phyloP scores from a whole-genome alignment of 1,139 yeast species.

The Debaryomyces robertsiae region DNA sequence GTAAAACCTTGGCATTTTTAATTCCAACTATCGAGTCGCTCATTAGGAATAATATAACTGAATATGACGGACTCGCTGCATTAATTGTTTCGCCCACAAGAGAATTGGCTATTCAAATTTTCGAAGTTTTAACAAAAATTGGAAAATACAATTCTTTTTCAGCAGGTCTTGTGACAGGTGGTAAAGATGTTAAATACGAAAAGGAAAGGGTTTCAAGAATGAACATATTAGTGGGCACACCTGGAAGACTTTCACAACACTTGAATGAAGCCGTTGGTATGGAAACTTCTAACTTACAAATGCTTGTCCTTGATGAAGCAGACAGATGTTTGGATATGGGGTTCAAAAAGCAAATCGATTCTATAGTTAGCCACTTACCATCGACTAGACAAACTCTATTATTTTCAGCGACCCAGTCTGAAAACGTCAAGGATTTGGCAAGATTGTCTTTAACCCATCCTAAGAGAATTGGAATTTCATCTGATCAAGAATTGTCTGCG shows the following conservation, averaged over 20 bases:
- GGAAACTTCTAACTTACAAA: slow-evolving; percentile 77
- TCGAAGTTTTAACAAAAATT: slow-evolving; percentile 82
- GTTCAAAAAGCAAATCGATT: slow-evolving; percentile 84
- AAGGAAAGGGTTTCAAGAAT: slow-evolving; percentile 80
- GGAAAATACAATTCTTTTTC: slow-evolving; percentile 82
- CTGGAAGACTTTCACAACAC: slow-evolving; percentile 93
- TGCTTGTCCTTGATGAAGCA: slow-evolving; percentile 90
- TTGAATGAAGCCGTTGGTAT: slow-evolving; percentile 91
- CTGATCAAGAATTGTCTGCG: slow-evolving; percentile 50
- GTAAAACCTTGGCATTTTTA: slow-evolving; percentile 90
- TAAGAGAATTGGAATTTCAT: slow-evolving; percentile 65
- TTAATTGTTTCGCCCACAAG: slow-evolving; percentile 90
- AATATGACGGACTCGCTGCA: slow-evolving; percentile 91
- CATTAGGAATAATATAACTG: slow-evolving; percentile 77
- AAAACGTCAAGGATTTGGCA: slow-evolving; percentile 84
- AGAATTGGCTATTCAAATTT: slow-evolving; percentile 91
- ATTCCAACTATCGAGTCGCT: slow-evolving; percentile 80
- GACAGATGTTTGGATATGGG: slow-evolving; percentile 98
- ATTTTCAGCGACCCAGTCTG: slow-evolving; percentile 93
- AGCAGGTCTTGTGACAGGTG: slow-evolving; percentile 96
- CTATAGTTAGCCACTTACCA: slow-evolving; percentile 81
- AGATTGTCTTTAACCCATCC: slow-evolving; percentile 84
- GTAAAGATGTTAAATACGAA: slow-evolving; percentile 88
- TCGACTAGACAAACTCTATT: slow-evolving; percentile 83
- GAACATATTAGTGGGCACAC: slow-evolving; percentile 92